Evolutionary conservation across 192 early-diverging fungal species (phyloP), one percentile per base, ranked within the genome.

Genomic region (Obelidium mucronatum): DNA sequence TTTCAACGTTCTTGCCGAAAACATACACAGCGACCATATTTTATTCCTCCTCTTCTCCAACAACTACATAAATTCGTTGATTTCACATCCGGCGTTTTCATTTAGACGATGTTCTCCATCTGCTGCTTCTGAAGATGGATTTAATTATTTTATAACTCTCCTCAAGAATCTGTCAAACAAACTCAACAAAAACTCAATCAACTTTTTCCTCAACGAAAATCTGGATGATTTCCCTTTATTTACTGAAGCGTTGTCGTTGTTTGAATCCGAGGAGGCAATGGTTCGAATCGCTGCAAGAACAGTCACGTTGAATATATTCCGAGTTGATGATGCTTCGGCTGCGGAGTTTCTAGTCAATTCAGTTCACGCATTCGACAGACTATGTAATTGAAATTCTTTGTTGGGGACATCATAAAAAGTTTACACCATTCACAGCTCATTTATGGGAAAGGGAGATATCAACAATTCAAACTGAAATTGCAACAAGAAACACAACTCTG

Each of bases 1-100:
- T 26, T 58, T 58, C 24, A 58, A 58, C 24, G 13, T 58, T 11
- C 24, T 58, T 58, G 6, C 30, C 13, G 55, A 58, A 31, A 65
- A 58, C 26, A 58, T 58, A 30, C 53, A 22, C 37, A 79, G 78
- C 36, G 53, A 59, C 30, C 65, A 79, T 24, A 81, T 85, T 40
- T 40, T 88, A 5, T 88, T 86, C 44, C 85, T 89, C 60, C 75
- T 93, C 39, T 80, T 93, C 11, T 91, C 90, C 35, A 91, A 91
- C 74, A 92, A 92, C 79, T 91, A 90, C 79, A 89, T 93, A 61
- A 93, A 93, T 75, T 64, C 84, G 54, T 81, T 93, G 3, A 91
- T 93, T 35, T 42, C 60, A 17, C 39, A 40, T 24, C 28, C 15
- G 8, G 60, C 58, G 6, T 67, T 42, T 26, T 39, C n/a, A 26